Evolutionary conservation across 345 rosid genomes (phyloP), one percentile per base, ranked within the genome.

Genomic region (Gossypium turneri): DNA sequence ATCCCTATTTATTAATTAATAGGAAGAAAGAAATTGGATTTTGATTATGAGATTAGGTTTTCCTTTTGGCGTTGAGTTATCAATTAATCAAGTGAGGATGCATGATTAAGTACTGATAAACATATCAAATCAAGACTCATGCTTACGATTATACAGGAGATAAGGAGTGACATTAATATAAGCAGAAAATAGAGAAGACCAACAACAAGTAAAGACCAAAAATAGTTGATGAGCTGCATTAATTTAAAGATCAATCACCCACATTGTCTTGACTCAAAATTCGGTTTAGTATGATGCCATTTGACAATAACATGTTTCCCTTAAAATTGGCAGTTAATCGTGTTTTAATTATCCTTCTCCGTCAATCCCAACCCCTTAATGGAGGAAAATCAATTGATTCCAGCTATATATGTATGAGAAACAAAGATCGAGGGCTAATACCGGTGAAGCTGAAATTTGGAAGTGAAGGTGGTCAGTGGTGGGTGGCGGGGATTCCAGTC

Each of bases 381-480:
- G 12, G 59, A 55, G 59, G 59, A 7, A 55, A 55, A 1, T 55
- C 24, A 55, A 55, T 19, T 19, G 48, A 63, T 63, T 63, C 48
- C 63, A 34, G 38, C 38, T 34, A 34, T 29, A 29, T 29, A 34
- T 34, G 41, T 34, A 34, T 34, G 41, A 34, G 41, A 34, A 34
- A 5, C 41, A 34, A 34, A 34, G 41, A 34, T 34, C 7, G 1
- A 34, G 41, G 41, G 7, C 25, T 20, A 0, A 60, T 7, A 22
- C 10, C 17, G 7, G 8, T 12, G 51, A 74, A 51, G 61, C 63
- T 74, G 70, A 62, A 74, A 47, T 62, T 62, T 74, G 76, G 61
- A 27, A 50, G 51, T 7, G 38, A 12, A 24, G 19, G 22, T 6
- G 25, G 57, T 9, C 48, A 63, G 44, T 44, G 53, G 57, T 52